Evolutionary conservation across 2,329 filamentous ascomycete species (phyloP), one percentile per base, ranked within the genome.

Genomic region (Aspergillus sp.): DNA sequence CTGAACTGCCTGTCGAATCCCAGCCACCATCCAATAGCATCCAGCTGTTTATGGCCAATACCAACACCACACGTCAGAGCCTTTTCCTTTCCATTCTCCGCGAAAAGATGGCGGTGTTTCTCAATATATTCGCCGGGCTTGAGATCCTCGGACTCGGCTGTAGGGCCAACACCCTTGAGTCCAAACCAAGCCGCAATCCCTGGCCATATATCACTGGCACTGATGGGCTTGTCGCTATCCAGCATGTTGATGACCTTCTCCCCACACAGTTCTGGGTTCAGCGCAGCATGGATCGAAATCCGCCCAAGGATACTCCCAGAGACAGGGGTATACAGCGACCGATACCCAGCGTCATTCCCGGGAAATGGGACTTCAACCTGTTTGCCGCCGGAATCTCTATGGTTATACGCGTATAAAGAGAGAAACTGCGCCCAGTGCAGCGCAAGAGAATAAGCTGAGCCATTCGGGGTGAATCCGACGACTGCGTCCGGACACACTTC

Each of bases 1-100:
- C 77, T 79, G 62, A 82, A 65, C 51, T 81, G 77, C 22, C 79
- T 71, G 59, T 82, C 79, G 59, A 82, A 81, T 5, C 73, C 76
- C 50, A 82, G 66, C 78, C 79, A 75, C 66, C 73, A 75, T 24
- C 79, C 75, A n/a, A 80, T 69, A 58, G 75, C 70, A 63, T 81
- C 73, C 44, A 80, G 59, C 63, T 80, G 71, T 54, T 68, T 59
- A 20, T 67, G 66, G 0, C 77, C 77, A 6, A 63, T 68, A 0
- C 75, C 73, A 4, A 79, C 76, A 0, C 76, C 77, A 3, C 65
- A 64, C 3, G 44, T 59, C 3, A 64, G 22, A 3, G 69, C 75
- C 46, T 63, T 73, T 0, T 49, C 30, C 5, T 53, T 57, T 0
- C 66, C 72, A 9, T 56, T 50, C 6, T 68, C 57, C 2, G 48